phyloP scores from a whole-genome alignment of 2,329 filamentous ascomycete genomes.

The Harringtonia lauricola region DNA sequence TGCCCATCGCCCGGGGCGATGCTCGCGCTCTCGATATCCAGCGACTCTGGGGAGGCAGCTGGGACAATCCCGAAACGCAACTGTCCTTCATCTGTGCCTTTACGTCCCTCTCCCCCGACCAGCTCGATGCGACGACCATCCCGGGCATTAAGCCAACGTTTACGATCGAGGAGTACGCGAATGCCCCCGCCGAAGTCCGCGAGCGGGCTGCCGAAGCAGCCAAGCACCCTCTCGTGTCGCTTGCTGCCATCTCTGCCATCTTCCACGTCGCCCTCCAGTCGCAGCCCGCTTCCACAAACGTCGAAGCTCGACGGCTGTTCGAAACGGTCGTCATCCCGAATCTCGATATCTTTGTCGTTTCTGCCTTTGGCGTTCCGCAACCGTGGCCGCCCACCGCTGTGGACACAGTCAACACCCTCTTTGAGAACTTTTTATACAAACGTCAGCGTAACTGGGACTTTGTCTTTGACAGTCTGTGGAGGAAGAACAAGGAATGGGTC shows the following conservation, averaged over 20 bases:
- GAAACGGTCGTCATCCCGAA: conserved; percentile 61
- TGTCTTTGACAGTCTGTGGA: conserved; percentile 84
- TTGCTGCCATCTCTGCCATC: conserved; percentile 65
- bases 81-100: conserved; percentile 90
- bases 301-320: conserved; percentile 54
- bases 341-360: conserved; percentile 68
- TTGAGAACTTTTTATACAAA: conserved; percentile 75
- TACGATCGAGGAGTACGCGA: conserved; percentile 43
- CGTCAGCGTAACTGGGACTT: conserved; percentile 71
- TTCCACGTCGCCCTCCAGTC: conserved; percentile 55
- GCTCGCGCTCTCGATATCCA: conserved; percentile 69
- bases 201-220: conserved; percentile 51
- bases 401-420: conserved; percentile 65
- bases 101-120: conserved; percentile 60
- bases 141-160: conserved; percentile 74
- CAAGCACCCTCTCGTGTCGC: conserved; percentile 78
- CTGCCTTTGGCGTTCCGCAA: conserved; percentile 65
- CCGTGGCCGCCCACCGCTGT: conserved; percentile 66
- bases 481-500: conserved; percentile 81
- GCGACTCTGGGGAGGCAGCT: conserved; percentile 78
- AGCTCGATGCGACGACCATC: conserved; percentile 76
- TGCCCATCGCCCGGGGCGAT: conserved; percentile 55
- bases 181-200: conserved; percentile 35
- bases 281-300: conserved; percentile 47
- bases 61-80: conserved; percentile 79